A percentile compares a stretch with the other conserved stretches of the same genome.
Conservation (phyloP, 78 protist species). For the Speleostelium caveatum region DNA sequence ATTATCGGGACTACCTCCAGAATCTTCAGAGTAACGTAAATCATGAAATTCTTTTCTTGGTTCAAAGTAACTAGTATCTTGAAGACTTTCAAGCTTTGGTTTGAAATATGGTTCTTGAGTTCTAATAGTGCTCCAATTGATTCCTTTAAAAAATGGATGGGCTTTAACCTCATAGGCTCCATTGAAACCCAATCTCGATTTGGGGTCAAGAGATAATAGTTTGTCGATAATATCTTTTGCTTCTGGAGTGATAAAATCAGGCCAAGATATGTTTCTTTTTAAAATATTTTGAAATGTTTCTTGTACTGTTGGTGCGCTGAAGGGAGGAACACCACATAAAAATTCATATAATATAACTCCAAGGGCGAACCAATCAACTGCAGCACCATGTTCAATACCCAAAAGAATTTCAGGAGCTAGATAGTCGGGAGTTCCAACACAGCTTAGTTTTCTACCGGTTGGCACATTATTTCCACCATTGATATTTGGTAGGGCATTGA, state of each 20-base stretch:
- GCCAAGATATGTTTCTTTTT: constrained; percentile 67
- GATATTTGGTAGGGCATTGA: constrained; percentile 11
- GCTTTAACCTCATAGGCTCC: constrained; percentile 80
- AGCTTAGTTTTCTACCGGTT: constrained; percentile 55
- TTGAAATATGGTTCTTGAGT: constrained; percentile 65
- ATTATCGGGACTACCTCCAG: neutral
- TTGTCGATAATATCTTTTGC: constrained; percentile 73
- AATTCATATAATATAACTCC: constrained; percentile 82
- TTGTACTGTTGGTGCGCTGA: constrained; percentile 75
- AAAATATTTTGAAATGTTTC: constrained; percentile 83
- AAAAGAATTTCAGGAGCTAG: constrained; percentile 96
- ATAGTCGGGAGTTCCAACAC: constrained; percentile 98
- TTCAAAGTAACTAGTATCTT: constrained; percentile 82
- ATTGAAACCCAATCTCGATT: constrained; percentile 67
- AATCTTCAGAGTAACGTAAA: constrained; percentile 42
- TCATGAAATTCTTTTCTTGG: constrained; percentile 68
- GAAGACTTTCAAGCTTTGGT: constrained; percentile 53
- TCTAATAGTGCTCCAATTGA: constrained; percentile 81
- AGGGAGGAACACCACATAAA: constrained; percentile 76
- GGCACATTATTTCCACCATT: neutral
- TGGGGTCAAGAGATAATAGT: constrained; percentile 72
- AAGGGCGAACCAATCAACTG: constrained; percentile 84
- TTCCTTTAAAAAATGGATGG: constrained; percentile 83
- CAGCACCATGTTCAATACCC: constrained; percentile 86
- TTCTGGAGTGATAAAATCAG: constrained; percentile 54